Evolutionary conservation across 108 stramenopile genomes (phyloP).

Genomic region (Ochromonas danica): DNA sequence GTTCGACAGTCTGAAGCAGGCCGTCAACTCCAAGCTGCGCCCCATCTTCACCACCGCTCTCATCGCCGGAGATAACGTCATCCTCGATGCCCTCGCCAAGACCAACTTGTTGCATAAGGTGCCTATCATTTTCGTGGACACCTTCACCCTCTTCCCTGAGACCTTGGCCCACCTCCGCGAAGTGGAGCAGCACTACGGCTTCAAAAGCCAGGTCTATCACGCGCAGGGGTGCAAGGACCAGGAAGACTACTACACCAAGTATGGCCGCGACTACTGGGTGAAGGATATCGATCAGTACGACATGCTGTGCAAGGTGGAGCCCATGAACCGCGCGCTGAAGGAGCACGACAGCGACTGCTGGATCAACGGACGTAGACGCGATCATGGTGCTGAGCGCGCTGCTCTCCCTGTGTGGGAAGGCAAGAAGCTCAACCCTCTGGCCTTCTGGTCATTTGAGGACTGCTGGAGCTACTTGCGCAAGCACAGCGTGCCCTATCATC

Average conservation of each 20-base stretch:
- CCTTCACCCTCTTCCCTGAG: slow-evolving; percentile 93
- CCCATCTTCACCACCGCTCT: slow-evolving; percentile 58
- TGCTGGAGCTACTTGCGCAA: slow-evolving; percentile 93
- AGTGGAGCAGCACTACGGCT: slow-evolving; percentile 80
- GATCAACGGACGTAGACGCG: slow-evolving; percentile 94
- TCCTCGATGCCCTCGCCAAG: slow-evolving; percentile 61
- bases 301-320: slow-evolving; percentile 92
- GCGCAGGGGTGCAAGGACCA: slow-evolving; percentile 74
- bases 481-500: slow-evolving; percentile 89
- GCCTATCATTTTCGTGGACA: slow-evolving; percentile 86
- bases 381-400: slow-evolving; percentile 91
- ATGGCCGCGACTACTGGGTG: slow-evolving; percentile 92
- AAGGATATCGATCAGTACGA: slow-evolving; percentile 86
- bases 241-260: slow-evolving; percentile 76
- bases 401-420: slow-evolving; percentile 57
- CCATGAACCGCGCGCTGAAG: slow-evolving; percentile 91
- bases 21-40: slow-evolving; percentile 40
- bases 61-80: slow-evolving; percentile 57
- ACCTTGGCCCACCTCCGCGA: slow-evolving; percentile 78
- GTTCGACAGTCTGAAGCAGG: slow-evolving; percentile 36
- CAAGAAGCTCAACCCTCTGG: slow-evolving; percentile 76
- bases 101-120: slow-evolving; percentile 61
- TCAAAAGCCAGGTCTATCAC: slow-evolving; percentile 81
- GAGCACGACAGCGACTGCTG: slow-evolving; percentile 85
- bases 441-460: slow-evolving; percentile 96